Evolutionary conservation across 1,139 yeast species (phyloP).

Genomic region (Suzukiozyma palmioleophila): DNA sequence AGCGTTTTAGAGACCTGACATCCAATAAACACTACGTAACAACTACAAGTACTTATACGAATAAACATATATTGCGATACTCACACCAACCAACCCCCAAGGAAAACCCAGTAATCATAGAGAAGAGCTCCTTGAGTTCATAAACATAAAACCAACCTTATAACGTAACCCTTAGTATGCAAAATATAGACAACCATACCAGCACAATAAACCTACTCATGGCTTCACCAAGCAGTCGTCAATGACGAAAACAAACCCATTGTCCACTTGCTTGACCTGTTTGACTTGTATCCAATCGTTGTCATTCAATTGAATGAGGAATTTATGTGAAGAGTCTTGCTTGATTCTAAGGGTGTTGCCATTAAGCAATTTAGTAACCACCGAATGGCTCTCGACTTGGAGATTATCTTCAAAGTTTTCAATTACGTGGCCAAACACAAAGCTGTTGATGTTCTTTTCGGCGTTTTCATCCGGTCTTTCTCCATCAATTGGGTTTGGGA

Average conservation of each 20-base stretch:
- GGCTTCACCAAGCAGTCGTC: slow-evolving; percentile 37
- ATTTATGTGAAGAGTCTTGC: slow-evolving; percentile 32
- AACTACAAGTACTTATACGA: neutral
- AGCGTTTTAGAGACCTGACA: slow-evolving; percentile 20
- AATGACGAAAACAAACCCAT: slow-evolving; percentile 56
- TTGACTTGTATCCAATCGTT: slow-evolving; percentile 35
- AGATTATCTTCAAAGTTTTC: slow-evolving; percentile 19
- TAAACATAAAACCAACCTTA: too few species aligned
- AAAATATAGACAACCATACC: slow-evolving; percentile 1
- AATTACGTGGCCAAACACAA: slow-evolving; percentile 52
- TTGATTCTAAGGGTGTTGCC: slow-evolving; percentile 42
- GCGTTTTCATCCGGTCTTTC: slow-evolving; percentile 33
- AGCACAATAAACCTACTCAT: neutral
- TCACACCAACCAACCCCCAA: too few species aligned
- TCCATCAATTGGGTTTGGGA: slow-evolving; percentile 43
- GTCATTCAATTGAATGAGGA: slow-evolving; percentile 25
- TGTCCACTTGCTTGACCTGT: slow-evolving; percentile 44
- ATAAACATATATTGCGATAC: too few species aligned
- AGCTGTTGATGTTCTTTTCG: slow-evolving; percentile 48
- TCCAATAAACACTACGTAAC: neutral
- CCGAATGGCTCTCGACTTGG: slow-evolving; percentile 14
- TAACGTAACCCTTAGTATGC: too few species aligned
- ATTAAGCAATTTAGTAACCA: slow-evolving; percentile 31
- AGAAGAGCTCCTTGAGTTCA: too few species aligned
- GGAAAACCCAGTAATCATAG: too few species aligned